These are phyloP conservation scores for Thalassiosira oceanica DNA, from an alignment of 352 stramenopile species.

Conservation along the genomic window DNA sequence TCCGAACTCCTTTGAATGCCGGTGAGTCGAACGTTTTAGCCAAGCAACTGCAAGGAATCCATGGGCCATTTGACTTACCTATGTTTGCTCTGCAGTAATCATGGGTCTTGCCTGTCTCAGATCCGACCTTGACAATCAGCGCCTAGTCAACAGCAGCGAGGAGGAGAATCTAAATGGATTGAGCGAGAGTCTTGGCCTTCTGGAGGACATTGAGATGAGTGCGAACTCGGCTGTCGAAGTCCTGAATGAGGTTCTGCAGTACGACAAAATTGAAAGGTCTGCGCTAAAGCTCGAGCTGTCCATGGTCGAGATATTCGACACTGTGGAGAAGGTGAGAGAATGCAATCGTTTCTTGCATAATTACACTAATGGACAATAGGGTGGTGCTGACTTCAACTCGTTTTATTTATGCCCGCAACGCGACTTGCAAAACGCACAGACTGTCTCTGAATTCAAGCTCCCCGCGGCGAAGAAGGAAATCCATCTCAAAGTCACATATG, in stretches of 20 bases:
- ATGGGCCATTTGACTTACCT: too few species aligned
- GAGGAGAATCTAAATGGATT: conserved; percentile 7
- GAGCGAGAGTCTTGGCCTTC: conserved; percentile 17
- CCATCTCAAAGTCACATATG: conserved; percentile 19
- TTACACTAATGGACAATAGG: too few species aligned
- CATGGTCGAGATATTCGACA: conserved; percentile 28
- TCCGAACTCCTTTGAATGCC: conserved; percentile 62
- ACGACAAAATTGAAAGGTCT: conserved; percentile 62
- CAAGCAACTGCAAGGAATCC: too few species aligned
- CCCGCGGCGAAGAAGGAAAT: conserved; percentile 41
- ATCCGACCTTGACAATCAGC: too few species aligned
- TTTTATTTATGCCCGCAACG: too few species aligned
- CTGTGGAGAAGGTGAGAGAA: too few species aligned
- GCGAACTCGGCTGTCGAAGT: conserved; percentile 45
- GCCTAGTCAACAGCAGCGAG: too few species aligned
- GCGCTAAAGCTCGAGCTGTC: conserved; percentile 44
- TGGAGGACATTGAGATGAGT: conserved; percentile 37
- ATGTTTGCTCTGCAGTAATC: too few species aligned
- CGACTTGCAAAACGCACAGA: too few species aligned
- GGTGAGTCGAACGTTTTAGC: too few species aligned
- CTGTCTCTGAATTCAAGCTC: conserved; percentile 51
- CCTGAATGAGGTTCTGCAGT: conserved; percentile 64
- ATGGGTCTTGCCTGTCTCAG: conserved; percentile 22
- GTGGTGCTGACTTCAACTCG: too few species aligned
- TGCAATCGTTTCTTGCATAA: too few species aligned